A percentile compares a stretch with the other conserved stretches of the same genome.
Conservation (phyloP, 352 stramenopile species). For the Globisporangium cystogenes region DNA sequence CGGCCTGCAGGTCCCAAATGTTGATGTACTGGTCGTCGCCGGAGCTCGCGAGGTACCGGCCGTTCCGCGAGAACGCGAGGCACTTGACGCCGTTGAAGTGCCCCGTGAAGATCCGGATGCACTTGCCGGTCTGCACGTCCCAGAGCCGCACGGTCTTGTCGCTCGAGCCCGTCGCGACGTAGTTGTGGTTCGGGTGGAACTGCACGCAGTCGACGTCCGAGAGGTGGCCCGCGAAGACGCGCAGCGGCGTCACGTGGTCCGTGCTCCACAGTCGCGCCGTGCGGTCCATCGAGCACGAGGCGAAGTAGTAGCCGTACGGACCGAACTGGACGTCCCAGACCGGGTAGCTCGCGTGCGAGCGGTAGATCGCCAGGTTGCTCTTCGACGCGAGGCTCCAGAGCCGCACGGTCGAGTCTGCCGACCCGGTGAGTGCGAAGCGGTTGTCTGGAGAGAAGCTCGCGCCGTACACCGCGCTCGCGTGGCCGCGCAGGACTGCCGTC, state of each 20-base stretch:
- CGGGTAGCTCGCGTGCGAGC: constrained; percentile 62
- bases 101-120: constrained; percentile 90
- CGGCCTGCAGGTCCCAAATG: constrained; percentile 92
- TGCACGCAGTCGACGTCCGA: constrained; percentile 88
- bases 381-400: constrained; percentile 84
- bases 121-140: constrained; percentile 92
- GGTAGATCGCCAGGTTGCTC: constrained; percentile 74
- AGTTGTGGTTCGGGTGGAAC: constrained; percentile 97
- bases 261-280: constrained; percentile 93
- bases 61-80: constrained; percentile 88
- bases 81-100: constrained; percentile 86
- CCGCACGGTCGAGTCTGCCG: constrained; percentile 72
- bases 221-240: constrained; percentile 92
- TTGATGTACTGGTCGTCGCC: constrained; percentile 89
- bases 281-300: constrained; percentile 91
- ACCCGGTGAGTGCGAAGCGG: constrained; percentile 76
- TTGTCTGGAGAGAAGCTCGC: constrained; percentile 84
- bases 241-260: constrained; percentile 87
- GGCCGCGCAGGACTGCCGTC: constrained; percentile 62
- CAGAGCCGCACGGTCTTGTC: constrained; percentile 94
- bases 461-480: constrained; percentile 82
- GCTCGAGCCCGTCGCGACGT: constrained; percentile 90
- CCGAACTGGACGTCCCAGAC: constrained; percentile 92
- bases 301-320: constrained; percentile 94
- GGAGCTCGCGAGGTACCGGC: constrained; percentile 82